phyloP scores from a whole-genome alignment of 306 rosid genomes.

The Begonia loranthoides region DNA sequence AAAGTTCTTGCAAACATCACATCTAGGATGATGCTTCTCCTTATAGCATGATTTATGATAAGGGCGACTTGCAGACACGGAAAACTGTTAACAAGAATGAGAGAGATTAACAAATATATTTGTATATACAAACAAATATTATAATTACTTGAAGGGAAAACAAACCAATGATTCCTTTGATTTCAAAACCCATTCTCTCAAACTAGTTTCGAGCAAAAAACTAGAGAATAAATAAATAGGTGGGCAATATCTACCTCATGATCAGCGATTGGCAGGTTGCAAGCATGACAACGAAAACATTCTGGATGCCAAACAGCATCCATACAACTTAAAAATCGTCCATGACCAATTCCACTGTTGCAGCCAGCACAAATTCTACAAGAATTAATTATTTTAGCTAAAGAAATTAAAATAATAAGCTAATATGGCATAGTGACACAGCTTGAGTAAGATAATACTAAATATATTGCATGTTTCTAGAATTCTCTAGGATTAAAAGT shows the following conservation, averaged over 20 bases:
- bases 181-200: neutral
- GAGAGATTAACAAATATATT: neutral
- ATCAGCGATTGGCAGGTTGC: constrained; percentile 79
- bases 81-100: constrained; percentile 46
- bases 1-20: constrained; percentile 80
- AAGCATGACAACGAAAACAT: constrained; percentile 63
- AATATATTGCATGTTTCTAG: neutral
- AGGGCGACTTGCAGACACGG: constrained; percentile 60
- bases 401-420: constrained; percentile 27
- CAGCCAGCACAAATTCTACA: constrained; percentile 90
- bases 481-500: neutral
- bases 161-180: neutral
- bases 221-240: constrained; percentile 2
- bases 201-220: neutral
- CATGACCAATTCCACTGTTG: constrained; percentile 60
- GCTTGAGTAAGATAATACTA: neutral
- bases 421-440: constrained; percentile 59
- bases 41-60: constrained; percentile 81
- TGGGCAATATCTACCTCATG: constrained; percentile 36
- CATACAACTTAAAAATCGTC: constrained; percentile 45
- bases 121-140: constrained; percentile 9
- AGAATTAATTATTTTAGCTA: constrained; percentile 14
- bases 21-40: constrained; percentile 83
- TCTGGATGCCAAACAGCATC: constrained; percentile 73
- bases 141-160: constrained; percentile 30